These are phyloP conservation scores for Smallanthus sonchifolius DNA, from an alignment of 129 eudicot species.

Conservation along the genomic window DNA sequence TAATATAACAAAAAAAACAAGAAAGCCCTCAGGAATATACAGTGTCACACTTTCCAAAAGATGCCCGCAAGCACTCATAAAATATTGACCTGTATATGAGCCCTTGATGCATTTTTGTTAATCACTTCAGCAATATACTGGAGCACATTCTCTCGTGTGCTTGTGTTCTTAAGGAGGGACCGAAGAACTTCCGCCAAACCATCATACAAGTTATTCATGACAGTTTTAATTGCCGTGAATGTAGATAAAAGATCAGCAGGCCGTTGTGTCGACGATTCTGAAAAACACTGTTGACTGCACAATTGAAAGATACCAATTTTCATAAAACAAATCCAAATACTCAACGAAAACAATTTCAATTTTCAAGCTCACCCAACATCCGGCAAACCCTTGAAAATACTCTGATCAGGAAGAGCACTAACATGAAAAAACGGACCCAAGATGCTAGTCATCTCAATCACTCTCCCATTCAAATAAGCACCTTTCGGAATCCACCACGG, in stretches of 20 bases:
- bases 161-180: conserved; percentile 68
- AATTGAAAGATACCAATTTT: conserved; percentile 8
- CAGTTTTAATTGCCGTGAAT: conserved; percentile 77
- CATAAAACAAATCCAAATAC: conserved; percentile 3
- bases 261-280: conserved; percentile 74
- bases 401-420: conserved; percentile 88
- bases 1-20: not conserved
- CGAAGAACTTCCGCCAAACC: conserved; percentile 70
- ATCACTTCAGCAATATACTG: conserved; percentile 79
- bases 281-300: conserved; percentile 85
- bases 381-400: conserved; percentile 73
- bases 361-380: conserved; percentile 81
- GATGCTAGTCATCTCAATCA: conserved; percentile 87
- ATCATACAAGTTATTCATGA: conserved; percentile 78
- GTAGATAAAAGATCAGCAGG: conserved; percentile 90
- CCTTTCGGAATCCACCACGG: conserved; percentile 92
- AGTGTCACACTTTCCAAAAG: not conserved
- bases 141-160: conserved; percentile 79
- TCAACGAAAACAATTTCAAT: not conserved
- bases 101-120: conserved; percentile 79
- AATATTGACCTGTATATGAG: conserved; percentile 70
- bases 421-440: conserved; percentile 96
- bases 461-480: conserved; percentile 69
- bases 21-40: not conserved
- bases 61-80: not conserved